Percentiles rank a stretch among this genome's conserved stretches.
Conservation (phyloP, 768 basidiomycete species). For the Coprinopsis cinerea region DNA sequence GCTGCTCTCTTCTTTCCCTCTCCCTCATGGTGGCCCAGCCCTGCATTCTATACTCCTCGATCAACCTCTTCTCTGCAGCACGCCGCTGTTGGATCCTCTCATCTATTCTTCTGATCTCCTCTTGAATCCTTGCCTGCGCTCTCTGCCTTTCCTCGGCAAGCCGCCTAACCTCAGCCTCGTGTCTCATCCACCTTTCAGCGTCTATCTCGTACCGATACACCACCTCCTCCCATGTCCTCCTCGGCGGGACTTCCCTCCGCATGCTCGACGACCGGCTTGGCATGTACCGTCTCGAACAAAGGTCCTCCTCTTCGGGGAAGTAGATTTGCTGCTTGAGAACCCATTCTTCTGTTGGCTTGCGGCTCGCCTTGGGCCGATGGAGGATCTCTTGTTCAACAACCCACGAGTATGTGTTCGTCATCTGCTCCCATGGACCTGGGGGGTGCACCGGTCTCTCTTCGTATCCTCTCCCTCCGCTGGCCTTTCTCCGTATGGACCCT, state of each 20-base stretch:
- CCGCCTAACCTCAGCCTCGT: slow-evolving; percentile 40
- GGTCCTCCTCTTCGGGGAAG: neutral
- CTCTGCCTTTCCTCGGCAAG: slow-evolving; percentile 40
- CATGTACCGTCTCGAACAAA: neutral
- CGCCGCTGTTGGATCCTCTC: slow-evolving; percentile 43
- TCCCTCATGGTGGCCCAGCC: slow-evolving; percentile 31
- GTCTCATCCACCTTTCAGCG: slow-evolving; percentile 47
- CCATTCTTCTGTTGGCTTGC: slow-evolving; percentile 55
- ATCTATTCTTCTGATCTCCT: slow-evolving; percentile 52
- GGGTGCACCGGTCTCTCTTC: neutral
- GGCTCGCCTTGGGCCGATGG: slow-evolving; percentile 36
- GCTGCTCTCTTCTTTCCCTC: slow-evolving; percentile 38
- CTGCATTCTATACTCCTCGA: slow-evolving; percentile 40
- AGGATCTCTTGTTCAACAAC: slow-evolving; percentile 46
- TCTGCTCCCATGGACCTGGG: slow-evolving; percentile 33
- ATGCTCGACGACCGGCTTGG: slow-evolving; percentile 2
- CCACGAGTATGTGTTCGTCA: slow-evolving; percentile 41
- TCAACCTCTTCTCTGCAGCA: slow-evolving; percentile 42
- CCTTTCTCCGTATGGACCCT: slow-evolving; percentile 13
- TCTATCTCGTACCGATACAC: slow-evolving; percentile 47
- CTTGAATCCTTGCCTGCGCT: slow-evolving; percentile 41
- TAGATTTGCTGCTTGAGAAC: slow-evolving; percentile 41
- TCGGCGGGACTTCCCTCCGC: slow-evolving; percentile 13
- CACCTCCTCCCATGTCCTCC: slow-evolving; percentile 47
- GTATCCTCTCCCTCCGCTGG: slow-evolving; percentile 4